A percentile compares a stretch with the other conserved stretches of the same genome.
Conservation (phyloP, 2,329 filamentous ascomycete genomes). For the Neopestalotiopsis sp. region DNA sequence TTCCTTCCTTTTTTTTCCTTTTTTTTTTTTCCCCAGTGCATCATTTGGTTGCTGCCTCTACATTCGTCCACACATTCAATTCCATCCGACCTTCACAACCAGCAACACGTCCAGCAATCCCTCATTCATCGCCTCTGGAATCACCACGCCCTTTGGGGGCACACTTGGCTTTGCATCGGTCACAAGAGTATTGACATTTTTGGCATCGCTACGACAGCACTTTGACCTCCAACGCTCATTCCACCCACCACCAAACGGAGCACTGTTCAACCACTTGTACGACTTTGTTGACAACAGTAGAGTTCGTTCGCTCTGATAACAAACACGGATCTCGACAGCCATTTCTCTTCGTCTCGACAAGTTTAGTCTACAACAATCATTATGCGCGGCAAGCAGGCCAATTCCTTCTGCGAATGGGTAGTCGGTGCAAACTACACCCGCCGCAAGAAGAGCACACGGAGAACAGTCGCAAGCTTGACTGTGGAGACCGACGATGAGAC, state of each 20-base stretch:
- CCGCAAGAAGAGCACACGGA: conserved; percentile 19
- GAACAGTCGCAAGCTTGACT: conserved; percentile 41
- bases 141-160: neutral
- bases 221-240: neutral
- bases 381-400: conserved; percentile 27
- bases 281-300: neutral
- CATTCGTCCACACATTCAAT: neutral
- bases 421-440: conserved; percentile 42
- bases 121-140: neutral
- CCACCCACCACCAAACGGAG: neutral
- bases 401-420: conserved; percentile 47
- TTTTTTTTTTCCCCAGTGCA: neutral
- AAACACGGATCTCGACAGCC: neutral
- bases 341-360: neutral
- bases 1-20: neutral
- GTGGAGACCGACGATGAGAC: conserved; percentile 59
- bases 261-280: neutral
- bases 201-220: neutral
- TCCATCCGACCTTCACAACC: neutral
- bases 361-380: neutral
- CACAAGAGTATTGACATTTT: neutral
- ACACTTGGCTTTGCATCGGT: neutral
- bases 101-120: neutral
- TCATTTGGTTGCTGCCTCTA: neutral
- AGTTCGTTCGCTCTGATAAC: neutral